Evolutionary conservation across 164 flowering plant species (phyloP), one percentile per base, ranked within the genome.

Genomic region (Aristolochia californica): DNA sequence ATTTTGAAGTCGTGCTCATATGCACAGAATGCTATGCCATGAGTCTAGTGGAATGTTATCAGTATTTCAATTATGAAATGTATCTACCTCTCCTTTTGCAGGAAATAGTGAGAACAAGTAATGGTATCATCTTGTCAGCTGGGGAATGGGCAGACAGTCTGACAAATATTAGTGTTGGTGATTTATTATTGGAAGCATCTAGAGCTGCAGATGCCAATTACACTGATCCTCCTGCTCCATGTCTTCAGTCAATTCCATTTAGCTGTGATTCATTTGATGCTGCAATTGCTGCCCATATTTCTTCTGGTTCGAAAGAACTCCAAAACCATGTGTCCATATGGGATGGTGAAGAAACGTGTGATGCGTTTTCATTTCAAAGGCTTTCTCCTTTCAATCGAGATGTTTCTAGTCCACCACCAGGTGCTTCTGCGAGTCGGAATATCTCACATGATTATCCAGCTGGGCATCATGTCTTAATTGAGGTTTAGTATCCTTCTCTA

Each of bases 321-420:
- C 62, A 52, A 21, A 68, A 58, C 43, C 75, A 76, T 71, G 62
- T 68, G 61, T 87, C 96, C 48, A 84, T 94, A 34, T 94, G 84
- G 96, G 95, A 87, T 77, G 90, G 81, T 62, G 99, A 94, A 70
- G 97, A 90, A 74, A 84, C 99, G 54, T 83, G 99, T 63, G 99
- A 94, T 80, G 97, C 80, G 45, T 93, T 93, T 70, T 73, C 84
- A 56, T 93, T 93, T 68, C 77, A 67, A 66, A 91, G 74, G 70
- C 70, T 67, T 48, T 48, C 63, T 50, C 43, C 61, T 56, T 30
- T 48, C 10, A 34, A 38, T 58, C 53, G 62, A 15, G 73, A 68
- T 43, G 58, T 43, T 65, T 57, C 68, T 14, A 40, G 62, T 48
- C 43, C 60, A 43, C 55, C 71, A 17, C 59, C 26, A 2, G 24